Evolutionary conservation across 495 filamentous ascomycete genomes (phyloP), one percentile per base, ranked within the genome.

Genomic region (Aspergillus ellipticus): DNA sequence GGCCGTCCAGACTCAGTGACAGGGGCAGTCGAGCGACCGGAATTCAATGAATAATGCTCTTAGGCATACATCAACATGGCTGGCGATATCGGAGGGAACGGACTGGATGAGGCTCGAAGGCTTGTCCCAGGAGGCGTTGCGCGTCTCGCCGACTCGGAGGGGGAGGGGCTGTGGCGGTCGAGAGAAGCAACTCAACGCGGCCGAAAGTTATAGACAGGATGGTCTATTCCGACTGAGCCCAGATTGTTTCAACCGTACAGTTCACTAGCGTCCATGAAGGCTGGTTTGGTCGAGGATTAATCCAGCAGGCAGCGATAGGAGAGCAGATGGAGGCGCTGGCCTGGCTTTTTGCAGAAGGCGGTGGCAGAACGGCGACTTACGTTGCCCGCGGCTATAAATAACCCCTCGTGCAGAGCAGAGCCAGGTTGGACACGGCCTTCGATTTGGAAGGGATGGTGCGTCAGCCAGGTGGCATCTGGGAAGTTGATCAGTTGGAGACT

Each of bases 291-390:
- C 42, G 42, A 45, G 42, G 17, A n/a, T 8, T 6, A 9, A 28
- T n/a, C 22, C 45, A 48, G 24, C 17, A 28, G 24, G 6, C 13
- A 29, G 24, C 15, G 16, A 29, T 28, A 21, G 19, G 28, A 28
- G 45, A 28, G 45, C 22, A 20, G 45, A 48, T 29, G 7, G 24
- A 28, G 19, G 42, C 21, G 20, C 9, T 7, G 28, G 10, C 20
- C 21, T 10, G 5, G 13, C 45, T 48, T 28, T 8, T 47, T 59
- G 7, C 0, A 41, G 58, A 43, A 60, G 53, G 58, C 58, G 58
- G 58, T 60, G 58, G 48, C 57, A 55, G 39, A 60, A 45, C 48
- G 49, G 42, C 47, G 49, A 56, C 16, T 24, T 48, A 29, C 29
- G 46, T 53, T 35, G 42, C 24, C 22, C 20, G 20, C 11, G 9